Percentiles rank a stretch among this genome's conserved stretches.
Conservation (phyloP, 2,329 filamentous ascomycete genomes). For the Fusarium graminum region DNA sequence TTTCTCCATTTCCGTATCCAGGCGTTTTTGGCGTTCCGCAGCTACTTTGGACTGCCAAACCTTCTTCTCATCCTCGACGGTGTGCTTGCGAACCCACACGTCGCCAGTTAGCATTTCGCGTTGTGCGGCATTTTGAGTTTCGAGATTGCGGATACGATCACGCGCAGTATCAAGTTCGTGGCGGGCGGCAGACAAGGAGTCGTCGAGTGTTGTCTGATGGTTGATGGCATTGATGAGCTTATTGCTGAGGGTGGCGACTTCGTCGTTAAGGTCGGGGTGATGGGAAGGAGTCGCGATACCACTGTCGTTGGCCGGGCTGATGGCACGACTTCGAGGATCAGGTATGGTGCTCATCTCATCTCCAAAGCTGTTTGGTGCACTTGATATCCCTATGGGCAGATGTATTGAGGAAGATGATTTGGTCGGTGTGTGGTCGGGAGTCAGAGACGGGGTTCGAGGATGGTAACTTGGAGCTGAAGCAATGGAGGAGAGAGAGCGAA, state of each 20-base stretch:
- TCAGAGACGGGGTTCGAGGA: constrained; percentile 54
- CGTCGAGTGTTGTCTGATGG: constrained; percentile 91
- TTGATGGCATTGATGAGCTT: constrained; percentile 99
- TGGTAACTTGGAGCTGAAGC: constrained; percentile 58
- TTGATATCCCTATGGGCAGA: constrained; percentile 55
- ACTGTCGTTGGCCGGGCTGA: constrained; percentile 60
- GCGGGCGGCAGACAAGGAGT: constrained; percentile 83
- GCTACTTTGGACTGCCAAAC: constrained; percentile 69
- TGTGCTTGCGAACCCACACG: constrained; percentile 79
- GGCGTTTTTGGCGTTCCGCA: constrained; percentile 75
- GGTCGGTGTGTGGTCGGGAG: constrained; percentile 55
- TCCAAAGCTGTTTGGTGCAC: constrained; percentile 61
- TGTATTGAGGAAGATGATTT: constrained; percentile 57
- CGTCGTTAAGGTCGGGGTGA: constrained; percentile 71
- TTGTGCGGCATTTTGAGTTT: constrained; percentile 74
- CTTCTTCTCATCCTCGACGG: constrained; percentile 79
- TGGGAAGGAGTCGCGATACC: constrained; percentile 54
- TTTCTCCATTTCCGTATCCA: constrained; percentile 80
- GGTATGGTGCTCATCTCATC: constrained; percentile 78
- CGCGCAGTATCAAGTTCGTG: constrained; percentile 83
- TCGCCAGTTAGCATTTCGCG: constrained; percentile 80
- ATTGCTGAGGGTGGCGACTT: constrained; percentile 90
- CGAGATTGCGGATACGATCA: constrained; percentile 75
- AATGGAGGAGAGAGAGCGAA: constrained; percentile 67
- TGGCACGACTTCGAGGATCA: constrained; percentile 69